Evolutionary conservation across 495 filamentous ascomycete species (phyloP).

Genomic region (Parathielavia appendiculata): DNA sequence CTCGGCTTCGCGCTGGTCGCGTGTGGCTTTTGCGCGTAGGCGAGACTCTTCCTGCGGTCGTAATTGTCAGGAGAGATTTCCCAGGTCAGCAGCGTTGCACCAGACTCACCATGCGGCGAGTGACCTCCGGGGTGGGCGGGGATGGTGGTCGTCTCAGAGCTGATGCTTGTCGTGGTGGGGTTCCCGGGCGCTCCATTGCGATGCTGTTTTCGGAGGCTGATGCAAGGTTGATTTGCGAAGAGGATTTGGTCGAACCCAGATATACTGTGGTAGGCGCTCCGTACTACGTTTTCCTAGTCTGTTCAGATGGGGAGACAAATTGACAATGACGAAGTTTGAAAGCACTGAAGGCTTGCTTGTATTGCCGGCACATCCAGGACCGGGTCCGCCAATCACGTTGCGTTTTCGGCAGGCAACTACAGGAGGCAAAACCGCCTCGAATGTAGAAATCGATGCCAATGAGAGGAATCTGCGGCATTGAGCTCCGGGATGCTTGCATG

Average conservation of each 20-base stretch:
- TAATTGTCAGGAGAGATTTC: not conserved
- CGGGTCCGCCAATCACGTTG: not conserved
- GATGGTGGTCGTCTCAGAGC: slow-evolving; percentile 40
- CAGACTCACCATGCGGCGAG: slow-evolving; percentile 58
- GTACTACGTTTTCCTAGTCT: no score
- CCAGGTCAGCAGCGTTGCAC: not conserved
- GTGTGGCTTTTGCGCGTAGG: slow-evolving; percentile 84
- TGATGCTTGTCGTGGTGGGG: slow-evolving; percentile 49
- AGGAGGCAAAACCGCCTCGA: not conserved
- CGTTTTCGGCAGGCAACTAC: not conserved
- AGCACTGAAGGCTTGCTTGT: no score
- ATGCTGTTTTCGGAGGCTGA: not conserved
- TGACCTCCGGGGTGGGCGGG: slow-evolving; percentile 69
- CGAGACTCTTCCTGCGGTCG: slow-evolving; percentile 73
- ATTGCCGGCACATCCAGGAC: not conserved
- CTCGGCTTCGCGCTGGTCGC: slow-evolving; percentile 61
- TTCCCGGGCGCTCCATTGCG: slow-evolving; percentile 51
- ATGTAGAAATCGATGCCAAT: no score
- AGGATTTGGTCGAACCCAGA: not conserved
- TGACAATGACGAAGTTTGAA: no score
- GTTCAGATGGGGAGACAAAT: no score
- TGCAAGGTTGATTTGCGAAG: not conserved
- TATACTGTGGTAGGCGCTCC: no score
- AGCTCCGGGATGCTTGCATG: no score
- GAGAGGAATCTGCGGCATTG: no score